Evolutionary conservation across 495 filamentous ascomycete species (phyloP), one percentile per base, ranked within the genome.

Genomic region (Hypoxylon perforatum): DNA sequence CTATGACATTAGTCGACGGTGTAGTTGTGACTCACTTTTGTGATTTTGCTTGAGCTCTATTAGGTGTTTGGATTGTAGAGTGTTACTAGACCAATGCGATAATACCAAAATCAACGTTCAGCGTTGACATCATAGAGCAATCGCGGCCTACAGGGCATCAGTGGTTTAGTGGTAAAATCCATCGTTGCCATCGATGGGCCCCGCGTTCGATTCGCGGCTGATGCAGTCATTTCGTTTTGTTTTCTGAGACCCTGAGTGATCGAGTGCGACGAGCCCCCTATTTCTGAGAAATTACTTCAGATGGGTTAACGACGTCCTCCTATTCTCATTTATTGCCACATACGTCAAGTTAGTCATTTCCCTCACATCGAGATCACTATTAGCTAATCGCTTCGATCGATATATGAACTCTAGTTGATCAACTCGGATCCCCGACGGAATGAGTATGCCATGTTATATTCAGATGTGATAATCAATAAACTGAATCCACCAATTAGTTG

Each of bases 111-210:
- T n/a, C n/a, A n/a, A n/a, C n/a, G n/a, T n/a, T n/a, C n/a, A n/a
- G n/a, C n/a, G n/a, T n/a, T n/a, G n/a, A n/a, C n/a, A n/a, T n/a
- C n/a, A n/a, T n/a, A n/a, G n/a, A n/a, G n/a, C n/a, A n/a, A n/a
- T n/a, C n/a, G n/a, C n/a, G n/a, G n/a, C n/a, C n/a, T n/a, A n/a
- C n/a, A n/a, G n/a, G 17, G 72, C 72, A 75, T 76, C 72, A 78
- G 78, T 80, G 78, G 77, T 80, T 80, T 81, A 81, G 79, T 81
- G 79, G 79, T 81, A 81, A 80, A 81, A 81, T 80, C 77, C 79
- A 80, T 81, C 79, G 79, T 81, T 81, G 79, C 79, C 79, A 81
- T 81, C 78, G 78, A 81, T 80, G 78, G 77, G 79, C 79, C 79
- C 79, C 79, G 79, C 72, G 79, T 81, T 81, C 79, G 78, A 80